Conservation (phyloP, 2,329 filamentous ascomycete species). For the Anisogramma anomala region DNA sequence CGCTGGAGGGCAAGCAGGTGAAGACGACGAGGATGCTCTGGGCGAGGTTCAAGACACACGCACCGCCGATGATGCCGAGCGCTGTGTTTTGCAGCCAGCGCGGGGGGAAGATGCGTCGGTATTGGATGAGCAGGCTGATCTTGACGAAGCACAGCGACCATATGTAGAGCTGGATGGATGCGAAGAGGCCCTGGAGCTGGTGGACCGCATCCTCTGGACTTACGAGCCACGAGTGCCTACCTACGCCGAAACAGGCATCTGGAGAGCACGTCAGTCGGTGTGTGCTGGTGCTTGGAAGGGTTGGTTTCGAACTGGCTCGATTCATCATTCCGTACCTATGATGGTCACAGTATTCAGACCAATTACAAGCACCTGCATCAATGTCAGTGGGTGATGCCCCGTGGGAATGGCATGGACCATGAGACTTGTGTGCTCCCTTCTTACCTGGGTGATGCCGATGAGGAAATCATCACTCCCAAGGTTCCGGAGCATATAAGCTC, state of each 20-base stretch:
- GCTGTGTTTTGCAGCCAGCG: constrained; percentile 16
- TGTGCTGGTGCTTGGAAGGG: not conserved
- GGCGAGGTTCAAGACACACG: constrained; percentile 18
- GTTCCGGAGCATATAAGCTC: constrained; percentile 5
- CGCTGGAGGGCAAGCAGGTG: constrained; percentile 20
- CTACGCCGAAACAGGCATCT: constrained; percentile 5
- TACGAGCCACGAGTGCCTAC: constrained; percentile 6
- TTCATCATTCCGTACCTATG: constrained; percentile 9
- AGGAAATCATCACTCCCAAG: constrained; percentile 7
- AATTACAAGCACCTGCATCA: constrained; percentile 3
- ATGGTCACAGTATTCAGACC: constrained; percentile 4
- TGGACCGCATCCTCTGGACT: not conserved
- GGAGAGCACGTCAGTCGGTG: not conserved
- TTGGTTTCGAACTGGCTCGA: no score
- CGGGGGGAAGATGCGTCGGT: constrained; percentile 23
- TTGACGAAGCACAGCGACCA: constrained; percentile 23
- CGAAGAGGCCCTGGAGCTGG: constrained; percentile 8
- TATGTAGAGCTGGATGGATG: constrained; percentile 19
- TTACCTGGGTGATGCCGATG: constrained; percentile 9
- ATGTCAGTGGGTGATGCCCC: not conserved
- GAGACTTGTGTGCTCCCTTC: no score
- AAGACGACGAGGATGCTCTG: constrained; percentile 19
- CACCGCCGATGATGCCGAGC: constrained; percentile 17
- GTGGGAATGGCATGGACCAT: not conserved
- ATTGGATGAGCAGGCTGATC: constrained; percentile 24